Conservation (phyloP, 2,329 filamentous ascomycete genomes). For the Pestalotiopsis sp. region DNA sequence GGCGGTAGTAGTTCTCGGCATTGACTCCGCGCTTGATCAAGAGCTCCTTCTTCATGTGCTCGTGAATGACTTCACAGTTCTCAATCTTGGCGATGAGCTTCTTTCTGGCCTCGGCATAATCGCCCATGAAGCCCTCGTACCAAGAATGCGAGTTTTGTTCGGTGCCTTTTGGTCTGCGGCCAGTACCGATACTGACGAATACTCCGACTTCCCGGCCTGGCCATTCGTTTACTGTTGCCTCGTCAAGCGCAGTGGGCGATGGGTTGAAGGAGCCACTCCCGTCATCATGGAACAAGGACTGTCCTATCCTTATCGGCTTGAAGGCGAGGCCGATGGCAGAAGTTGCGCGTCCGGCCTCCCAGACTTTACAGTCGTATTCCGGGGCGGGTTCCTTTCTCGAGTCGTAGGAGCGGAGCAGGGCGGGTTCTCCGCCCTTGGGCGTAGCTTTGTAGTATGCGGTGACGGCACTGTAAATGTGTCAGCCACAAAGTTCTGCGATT, state of each 20-base stretch:
- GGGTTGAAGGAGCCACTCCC: constrained; percentile 92
- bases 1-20: constrained; percentile 86
- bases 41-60: constrained; percentile 80
- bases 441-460: constrained; percentile 91
- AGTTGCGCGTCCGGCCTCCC: constrained; percentile 96
- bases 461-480: constrained; percentile 68
- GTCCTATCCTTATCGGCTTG: constrained; percentile 92
- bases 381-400: constrained; percentile 88
- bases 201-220: constrained; percentile 90
- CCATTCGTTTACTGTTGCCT: constrained; percentile 92
- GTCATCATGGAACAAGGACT: constrained; percentile 93
- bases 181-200: constrained; percentile 93
- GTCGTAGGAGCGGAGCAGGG: constrained; percentile 89
- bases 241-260: constrained; percentile 80
- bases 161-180: constrained; percentile 69
- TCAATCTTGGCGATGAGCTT: constrained; percentile 91
- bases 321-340: constrained; percentile 90
- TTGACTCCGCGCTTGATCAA: constrained; percentile 78
- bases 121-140: constrained; percentile 93
- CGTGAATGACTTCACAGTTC: constrained; percentile 88
- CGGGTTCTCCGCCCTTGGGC: constrained; percentile 65
- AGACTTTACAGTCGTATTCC: constrained; percentile 93
- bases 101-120: constrained; percentile 87
- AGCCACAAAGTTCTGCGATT: constrained; percentile 15
- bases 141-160: constrained; percentile 77